These are phyloP conservation scores for Penicillium steckii DNA, from an alignment of 495 filamentous ascomycete genomes.

Conservation along the genomic window DNA sequence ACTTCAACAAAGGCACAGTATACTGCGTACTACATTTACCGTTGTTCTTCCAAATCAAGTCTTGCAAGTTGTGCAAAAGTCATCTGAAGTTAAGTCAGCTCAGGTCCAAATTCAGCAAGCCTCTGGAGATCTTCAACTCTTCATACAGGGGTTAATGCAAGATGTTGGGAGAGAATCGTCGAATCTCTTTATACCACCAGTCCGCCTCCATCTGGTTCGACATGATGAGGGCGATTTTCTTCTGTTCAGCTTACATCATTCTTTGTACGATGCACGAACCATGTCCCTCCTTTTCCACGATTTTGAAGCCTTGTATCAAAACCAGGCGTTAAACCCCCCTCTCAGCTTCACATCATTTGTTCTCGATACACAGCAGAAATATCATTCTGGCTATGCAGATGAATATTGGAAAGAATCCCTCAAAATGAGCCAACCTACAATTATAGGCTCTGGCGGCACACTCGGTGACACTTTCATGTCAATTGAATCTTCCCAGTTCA, in stretches of 20 bases:
- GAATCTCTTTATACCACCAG: neutral
- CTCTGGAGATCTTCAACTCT: neutral
- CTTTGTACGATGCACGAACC: constrained; percentile 29
- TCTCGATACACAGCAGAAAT: neutral
- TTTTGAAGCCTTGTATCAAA: constrained; percentile 15
- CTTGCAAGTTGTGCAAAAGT: neutral
- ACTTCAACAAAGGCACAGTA: neutral
- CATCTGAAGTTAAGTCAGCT: neutral
- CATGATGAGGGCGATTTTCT: constrained; percentile 11
- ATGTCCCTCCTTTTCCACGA: constrained; percentile 15
- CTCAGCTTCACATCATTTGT: neutral
- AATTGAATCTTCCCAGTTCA: neutral
- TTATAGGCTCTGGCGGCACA: neutral
- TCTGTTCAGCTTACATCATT: constrained; percentile 24
- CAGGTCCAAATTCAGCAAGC: neutral
- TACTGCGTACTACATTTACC: neutral
- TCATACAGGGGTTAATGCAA: neutral
- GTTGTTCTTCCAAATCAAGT: neutral
- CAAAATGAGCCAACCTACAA: neutral
- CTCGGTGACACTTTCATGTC: neutral
- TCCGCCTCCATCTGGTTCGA: neutral
- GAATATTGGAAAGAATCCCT: neutral
- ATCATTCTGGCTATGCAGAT: neutral
- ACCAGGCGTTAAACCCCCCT: neutral
- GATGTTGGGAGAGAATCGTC: neutral